Percentiles rank a stretch among this genome's conserved stretches.
These are phyloP conservation scores for Fagopyrum tataricum DNA, from an alignment of 148 eudicot genomes.

Conservation along the genomic window DNA sequence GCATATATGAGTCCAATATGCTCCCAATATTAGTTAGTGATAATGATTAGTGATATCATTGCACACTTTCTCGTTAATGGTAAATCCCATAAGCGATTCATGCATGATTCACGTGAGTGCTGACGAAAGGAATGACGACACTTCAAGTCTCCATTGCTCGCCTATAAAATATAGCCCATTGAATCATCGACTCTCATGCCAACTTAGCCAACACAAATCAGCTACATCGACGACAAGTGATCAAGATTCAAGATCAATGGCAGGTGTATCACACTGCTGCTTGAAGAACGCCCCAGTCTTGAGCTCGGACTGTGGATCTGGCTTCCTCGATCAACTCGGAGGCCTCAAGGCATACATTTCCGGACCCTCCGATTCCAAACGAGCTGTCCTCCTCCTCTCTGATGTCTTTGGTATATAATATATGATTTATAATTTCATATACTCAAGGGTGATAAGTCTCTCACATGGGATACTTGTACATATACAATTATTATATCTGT, in stretches of 20 bases:
- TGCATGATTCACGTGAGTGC: background rate
- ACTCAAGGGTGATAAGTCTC: too few species aligned
- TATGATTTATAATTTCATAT: background rate
- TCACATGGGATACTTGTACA: too few species aligned
- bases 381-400: slow-evolving; percentile 19
- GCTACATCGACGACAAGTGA: background rate
- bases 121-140: background rate
- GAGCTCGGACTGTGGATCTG: slow-evolving; percentile 13
- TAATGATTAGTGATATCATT: too few species aligned
- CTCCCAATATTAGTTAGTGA: too few species aligned
- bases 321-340: slow-evolving; percentile 15
- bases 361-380: slow-evolving; percentile 13
- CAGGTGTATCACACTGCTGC: slow-evolving; percentile 15
- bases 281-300: slow-evolving; percentile 17
- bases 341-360: slow-evolving; percentile 18
- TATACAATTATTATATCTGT: too few species aligned
- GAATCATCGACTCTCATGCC: background rate
- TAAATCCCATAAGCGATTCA: too few species aligned
- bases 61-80: too few species aligned
- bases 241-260: background rate
- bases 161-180: background rate
- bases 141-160: background rate
- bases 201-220: background rate
- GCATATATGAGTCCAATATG: too few species aligned
- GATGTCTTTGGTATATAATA: slow-evolving; percentile 16